Evolutionary conservation across 1,284 basidiomycete genomes (phyloP), one percentile per base, ranked within the genome.

Genomic region (Tilletia walkeri): DNA sequence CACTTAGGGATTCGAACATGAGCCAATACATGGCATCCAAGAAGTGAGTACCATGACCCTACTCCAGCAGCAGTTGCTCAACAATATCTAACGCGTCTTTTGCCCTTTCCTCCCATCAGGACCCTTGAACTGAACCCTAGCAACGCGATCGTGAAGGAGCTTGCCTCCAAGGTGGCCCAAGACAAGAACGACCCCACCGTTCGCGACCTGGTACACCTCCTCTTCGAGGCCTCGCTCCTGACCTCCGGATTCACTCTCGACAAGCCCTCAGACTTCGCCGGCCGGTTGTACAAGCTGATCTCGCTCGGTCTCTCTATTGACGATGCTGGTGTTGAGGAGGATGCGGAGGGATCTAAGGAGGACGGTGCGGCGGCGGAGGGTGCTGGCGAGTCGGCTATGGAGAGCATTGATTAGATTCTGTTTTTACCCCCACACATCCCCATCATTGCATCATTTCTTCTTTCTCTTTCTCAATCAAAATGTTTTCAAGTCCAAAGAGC

Each of bases 251-350:
- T 99, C 89, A 90, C 93, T 70, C 90, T 99, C 74, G 94, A 97
- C 81, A 92, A 95, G 85, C 96, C 95, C 24, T 90, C 92, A 77
- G 93, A 92, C 79, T 98, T 97, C 85, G 92, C 94, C 77, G 91
- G 91, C 87, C 92, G 95, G 78, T 96, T 98, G 84, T 90, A 96
- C 89, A 91, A 94, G 82, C 97, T 98, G 93, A 95, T 99, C 86
- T 88, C 91, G 67, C 85, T 88, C 68, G 87, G 87, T 81, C 85
- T 88, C 59, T 86, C 85, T 69, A 87, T 88, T 76, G 86, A 87
- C 81, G 84, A 83, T 67, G 68, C 75, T 38, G 77, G 75, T 61
- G 67, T 73, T 20, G 73, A 75, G 53, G 61, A 66, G 59, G 66
- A 72, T 30, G 69, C 65, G 10, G 77, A 75, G 10, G 76, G 68